A percentile compares a stretch with the other conserved stretches of the same genome.
Conservation (phyloP, 495 filamentous ascomycete genomes). For the Aspergillus campestris region DNA sequence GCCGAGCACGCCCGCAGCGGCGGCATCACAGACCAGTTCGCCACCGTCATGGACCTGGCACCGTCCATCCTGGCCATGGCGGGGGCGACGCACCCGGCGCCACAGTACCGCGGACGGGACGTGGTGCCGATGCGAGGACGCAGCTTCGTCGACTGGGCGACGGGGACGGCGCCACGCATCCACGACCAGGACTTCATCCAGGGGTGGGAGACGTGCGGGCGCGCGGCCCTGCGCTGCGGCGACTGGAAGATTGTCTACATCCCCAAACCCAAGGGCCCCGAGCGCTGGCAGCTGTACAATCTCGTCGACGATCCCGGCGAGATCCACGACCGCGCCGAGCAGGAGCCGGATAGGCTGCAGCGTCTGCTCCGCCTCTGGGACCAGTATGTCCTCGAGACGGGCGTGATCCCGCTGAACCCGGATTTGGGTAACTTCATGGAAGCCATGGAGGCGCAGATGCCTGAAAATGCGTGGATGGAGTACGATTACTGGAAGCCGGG, state of each 20-base stretch:
- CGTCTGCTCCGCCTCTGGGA: slow-evolving; percentile 46
- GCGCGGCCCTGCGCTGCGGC: slow-evolving; percentile 35
- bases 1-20: slow-evolving; percentile 14
- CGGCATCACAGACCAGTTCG: slow-evolving; percentile 47
- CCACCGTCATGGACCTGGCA: slow-evolving; percentile 57
- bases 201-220: slow-evolving; percentile 41
- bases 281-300: slow-evolving; percentile 43
- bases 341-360: slow-evolving; percentile 47
- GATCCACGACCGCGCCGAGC: slow-evolving; percentile 49
- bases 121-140: slow-evolving; percentile 52
- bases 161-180: slow-evolving; percentile 24
- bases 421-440: slow-evolving; percentile 40
- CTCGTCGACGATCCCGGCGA: slow-evolving; percentile 39
- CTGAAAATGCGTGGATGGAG: slow-evolving; percentile 60
- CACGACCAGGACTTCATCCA: slow-evolving; percentile 41
- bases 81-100: slow-evolving; percentile 48
- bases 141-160: slow-evolving; percentile 36
- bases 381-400: slow-evolving; percentile 53
- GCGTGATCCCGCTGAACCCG: slow-evolving; percentile 41
- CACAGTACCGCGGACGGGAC: slow-evolving; percentile 47
- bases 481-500: slow-evolving; percentile 61
- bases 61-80: slow-evolving; percentile 55
- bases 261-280: slow-evolving; percentile 40
- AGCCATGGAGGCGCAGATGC: slow-evolving; percentile 58
- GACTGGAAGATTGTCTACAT: slow-evolving; percentile 45